phyloP scores from a whole-genome alignment of 768 basidiomycete species.

The Hypsizygus marmoreus region DNA sequence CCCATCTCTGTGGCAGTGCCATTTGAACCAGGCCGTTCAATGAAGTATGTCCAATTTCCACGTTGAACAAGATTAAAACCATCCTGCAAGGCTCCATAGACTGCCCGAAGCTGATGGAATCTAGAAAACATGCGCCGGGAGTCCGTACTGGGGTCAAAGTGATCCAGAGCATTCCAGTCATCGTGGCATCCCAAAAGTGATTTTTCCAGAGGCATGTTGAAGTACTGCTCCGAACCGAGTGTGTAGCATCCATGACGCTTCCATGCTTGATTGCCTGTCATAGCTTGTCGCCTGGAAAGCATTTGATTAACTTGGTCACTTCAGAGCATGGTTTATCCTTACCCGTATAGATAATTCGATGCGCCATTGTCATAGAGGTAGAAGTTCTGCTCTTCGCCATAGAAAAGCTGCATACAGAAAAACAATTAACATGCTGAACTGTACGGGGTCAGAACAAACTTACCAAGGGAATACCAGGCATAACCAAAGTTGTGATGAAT shows the following conservation, averaged over 20 bases:
- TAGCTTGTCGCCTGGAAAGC: slow-evolving; percentile 78
- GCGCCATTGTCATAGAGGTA: slow-evolving; percentile 89
- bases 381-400: slow-evolving; percentile 92
- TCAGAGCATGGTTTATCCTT: slow-evolving; percentile 20
- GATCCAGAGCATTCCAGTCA: slow-evolving; percentile 91
- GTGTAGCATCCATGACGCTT: slow-evolving; percentile 91
- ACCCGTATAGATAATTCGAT: slow-evolving; percentile 90
- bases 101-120: slow-evolving; percentile 66
- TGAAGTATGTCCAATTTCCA: slow-evolving; percentile 82
- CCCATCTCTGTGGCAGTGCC: slow-evolving; percentile 81
- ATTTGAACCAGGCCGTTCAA: slow-evolving; percentile 86
- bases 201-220: slow-evolving; percentile 86
- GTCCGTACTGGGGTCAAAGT: slow-evolving; percentile 89
- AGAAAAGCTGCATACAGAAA: slow-evolving; percentile 57
- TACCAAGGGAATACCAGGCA: slow-evolving; percentile 87
- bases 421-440: slow-evolving; percentile 1
- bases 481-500: slow-evolving; percentile 76
- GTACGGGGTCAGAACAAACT: slow-evolving; percentile 19
- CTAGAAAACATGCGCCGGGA: slow-evolving; percentile 73
- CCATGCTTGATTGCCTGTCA: slow-evolving; percentile 86
- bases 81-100: slow-evolving; percentile 79
- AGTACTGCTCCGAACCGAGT: slow-evolving; percentile 90
- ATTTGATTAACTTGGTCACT: not conserved
- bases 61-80: slow-evolving; percentile 83
- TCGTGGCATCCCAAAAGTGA: slow-evolving; percentile 82